Conservation (phyloP, 1,284 basidiomycete genomes). For the Omphalotus olearius region DNA sequence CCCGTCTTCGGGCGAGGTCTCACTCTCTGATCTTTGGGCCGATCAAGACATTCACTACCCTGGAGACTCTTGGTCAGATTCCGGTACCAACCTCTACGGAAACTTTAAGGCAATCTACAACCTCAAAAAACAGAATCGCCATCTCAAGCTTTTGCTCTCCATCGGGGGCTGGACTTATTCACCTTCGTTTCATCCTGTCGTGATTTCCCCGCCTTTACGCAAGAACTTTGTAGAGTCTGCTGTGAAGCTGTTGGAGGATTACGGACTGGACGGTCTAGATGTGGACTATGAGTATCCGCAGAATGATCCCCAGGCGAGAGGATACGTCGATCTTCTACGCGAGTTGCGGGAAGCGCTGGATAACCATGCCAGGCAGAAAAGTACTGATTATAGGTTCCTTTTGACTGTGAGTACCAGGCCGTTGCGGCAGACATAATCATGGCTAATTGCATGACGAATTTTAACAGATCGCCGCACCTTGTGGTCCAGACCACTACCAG, state of each 20-base stretch:
- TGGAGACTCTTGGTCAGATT: conserved; percentile 86
- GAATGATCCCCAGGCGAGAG: conserved; percentile 64
- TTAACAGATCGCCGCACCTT: conserved; percentile 82
- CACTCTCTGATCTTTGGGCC: conserved; percentile 87
- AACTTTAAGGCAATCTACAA: conserved; percentile 92
- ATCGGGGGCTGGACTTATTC: conserved; percentile 94
- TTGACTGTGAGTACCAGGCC: conserved; percentile 55
- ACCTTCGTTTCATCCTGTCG: conserved; percentile 72
- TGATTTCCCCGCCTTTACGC: conserved; percentile 59
- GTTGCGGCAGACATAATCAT: background rate
- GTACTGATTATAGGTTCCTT: conserved; percentile 59
- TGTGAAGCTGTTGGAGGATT: conserved; percentile 80
- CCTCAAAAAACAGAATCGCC: conserved; percentile 82
- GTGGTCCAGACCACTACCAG: conserved; percentile 84
- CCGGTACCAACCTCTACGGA: conserved; percentile 84
- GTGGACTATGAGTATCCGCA: conserved; percentile 86
- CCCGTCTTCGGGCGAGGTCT: conserved; percentile 79
- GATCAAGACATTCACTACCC: conserved; percentile 87
- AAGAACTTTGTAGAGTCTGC: conserved; percentile 77
- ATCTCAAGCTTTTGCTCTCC: conserved; percentile 81
- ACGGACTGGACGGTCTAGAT: conserved; percentile 70
- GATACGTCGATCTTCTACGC: conserved; percentile 68
- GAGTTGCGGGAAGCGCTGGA: conserved; percentile 72
- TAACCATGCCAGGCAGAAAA: conserved; percentile 56
- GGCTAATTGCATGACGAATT: background rate